phyloP scores from a whole-genome alignment of 169 alveolate genomes.

The Plasmodium fragile region DNA sequence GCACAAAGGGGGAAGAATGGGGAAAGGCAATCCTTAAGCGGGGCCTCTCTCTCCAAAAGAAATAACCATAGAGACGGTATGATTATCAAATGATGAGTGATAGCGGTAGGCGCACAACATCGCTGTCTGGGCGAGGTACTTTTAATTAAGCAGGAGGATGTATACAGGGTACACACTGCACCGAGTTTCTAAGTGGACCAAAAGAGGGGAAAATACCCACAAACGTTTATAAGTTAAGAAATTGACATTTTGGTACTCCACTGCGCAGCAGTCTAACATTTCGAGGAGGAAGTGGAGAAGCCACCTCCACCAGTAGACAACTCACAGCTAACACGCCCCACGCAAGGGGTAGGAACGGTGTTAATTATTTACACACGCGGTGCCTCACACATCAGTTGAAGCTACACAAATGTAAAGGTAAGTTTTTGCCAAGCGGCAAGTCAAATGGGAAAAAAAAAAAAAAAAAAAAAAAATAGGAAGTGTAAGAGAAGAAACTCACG shows the following conservation, averaged over 20 bases:
- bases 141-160: background rate
- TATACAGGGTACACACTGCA: background rate
- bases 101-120: background rate
- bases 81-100: background rate
- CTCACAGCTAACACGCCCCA: background rate
- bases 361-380: background rate
- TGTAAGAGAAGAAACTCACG: no score
- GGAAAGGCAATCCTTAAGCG: background rate
- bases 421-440: background rate
- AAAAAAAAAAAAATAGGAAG: background rate
- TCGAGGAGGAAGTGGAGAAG: background rate
- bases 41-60: background rate
- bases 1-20: background rate
- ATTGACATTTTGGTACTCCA: background rate
- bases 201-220: background rate
- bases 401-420: background rate
- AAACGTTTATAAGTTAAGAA: background rate
- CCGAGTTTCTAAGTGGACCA: background rate
- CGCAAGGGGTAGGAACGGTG: background rate
- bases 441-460: background rate
- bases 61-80: background rate
- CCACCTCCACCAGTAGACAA: background rate
- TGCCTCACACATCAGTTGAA: background rate
- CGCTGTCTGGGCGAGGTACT: background rate
- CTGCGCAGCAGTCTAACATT: background rate